phyloP scores from a whole-genome alignment of 495 filamentous ascomycete genomes.

The Pyrenula aspistea region DNA sequence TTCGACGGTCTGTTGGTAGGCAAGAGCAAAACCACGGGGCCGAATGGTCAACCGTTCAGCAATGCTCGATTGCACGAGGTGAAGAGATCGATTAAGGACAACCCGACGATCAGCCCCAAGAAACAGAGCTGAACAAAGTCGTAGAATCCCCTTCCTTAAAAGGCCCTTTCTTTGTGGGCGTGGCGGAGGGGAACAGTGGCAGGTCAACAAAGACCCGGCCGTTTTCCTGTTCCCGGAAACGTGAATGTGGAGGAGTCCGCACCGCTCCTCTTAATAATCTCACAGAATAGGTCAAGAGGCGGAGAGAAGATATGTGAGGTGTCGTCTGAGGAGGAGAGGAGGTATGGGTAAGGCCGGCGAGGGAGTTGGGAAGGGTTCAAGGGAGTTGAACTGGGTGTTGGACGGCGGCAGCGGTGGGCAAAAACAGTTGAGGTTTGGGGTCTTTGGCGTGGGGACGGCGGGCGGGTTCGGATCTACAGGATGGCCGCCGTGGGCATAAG shows the following conservation, averaged over 20 bases:
- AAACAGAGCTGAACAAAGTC: not conserved
- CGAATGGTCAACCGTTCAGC: slow-evolving; percentile 1
- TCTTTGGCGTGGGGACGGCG: not conserved
- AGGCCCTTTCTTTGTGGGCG: not conserved
- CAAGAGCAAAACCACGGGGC: slow-evolving; percentile 1
- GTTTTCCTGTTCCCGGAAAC: not conserved
- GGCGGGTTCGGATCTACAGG: not conserved
- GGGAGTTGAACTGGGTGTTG: not conserved
- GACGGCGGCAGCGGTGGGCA: not conserved
- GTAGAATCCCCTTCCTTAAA: not conserved
- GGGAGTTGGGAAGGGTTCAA: not conserved
- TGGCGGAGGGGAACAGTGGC: not conserved
- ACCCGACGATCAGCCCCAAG: no score
- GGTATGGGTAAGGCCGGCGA: not conserved
- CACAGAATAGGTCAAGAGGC: not conserved
- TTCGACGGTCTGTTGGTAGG: not conserved
- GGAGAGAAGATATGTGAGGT: not conserved
- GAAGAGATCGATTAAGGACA: no score
- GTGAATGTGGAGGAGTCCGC: not conserved
- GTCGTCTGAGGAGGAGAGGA: not conserved
- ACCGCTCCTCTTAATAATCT: not conserved
- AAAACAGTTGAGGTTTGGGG: not conserved
- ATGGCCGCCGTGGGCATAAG: not conserved
- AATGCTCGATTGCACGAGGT: slow-evolving; percentile 1
- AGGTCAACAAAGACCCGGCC: not conserved